Percentiles rank a stretch among this genome's conserved stretches.
Evolutionary conservation across 805 yeast species (phyloP).

Genomic region (Cyberlindnera americana): DNA sequence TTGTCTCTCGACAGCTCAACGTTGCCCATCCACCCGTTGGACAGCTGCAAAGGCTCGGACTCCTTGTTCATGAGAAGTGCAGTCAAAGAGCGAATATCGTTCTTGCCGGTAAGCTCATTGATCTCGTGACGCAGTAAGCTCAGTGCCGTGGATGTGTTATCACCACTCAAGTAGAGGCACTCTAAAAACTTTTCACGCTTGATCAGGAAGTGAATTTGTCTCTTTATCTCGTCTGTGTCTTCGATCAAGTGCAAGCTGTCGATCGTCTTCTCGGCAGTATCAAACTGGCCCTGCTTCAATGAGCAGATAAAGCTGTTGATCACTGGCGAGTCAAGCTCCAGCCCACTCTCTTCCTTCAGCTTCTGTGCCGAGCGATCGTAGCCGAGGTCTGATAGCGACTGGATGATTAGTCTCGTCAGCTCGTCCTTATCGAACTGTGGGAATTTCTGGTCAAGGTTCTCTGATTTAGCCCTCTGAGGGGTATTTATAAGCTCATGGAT

Average conservation of each 20-base stretch:
- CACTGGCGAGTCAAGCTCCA: slow-evolving; percentile 39
- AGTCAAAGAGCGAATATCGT: slow-evolving; percentile 28
- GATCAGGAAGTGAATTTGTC: slow-evolving; percentile 31
- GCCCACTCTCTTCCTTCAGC: slow-evolving; percentile 40
- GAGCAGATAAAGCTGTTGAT: slow-evolving; percentile 38
- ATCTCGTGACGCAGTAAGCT: slow-evolving; percentile 36
- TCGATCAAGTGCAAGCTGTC: slow-evolving; percentile 20
- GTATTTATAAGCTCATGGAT: slow-evolving; percentile 16
- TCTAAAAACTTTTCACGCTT: slow-evolving; percentile 42
- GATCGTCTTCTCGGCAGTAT: slow-evolving; percentile 32
- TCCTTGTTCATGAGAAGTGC: slow-evolving; percentile 28
- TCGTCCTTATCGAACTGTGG: slow-evolving; percentile 31
- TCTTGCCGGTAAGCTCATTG: slow-evolving; percentile 26
- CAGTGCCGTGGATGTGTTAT: slow-evolving; percentile 34
- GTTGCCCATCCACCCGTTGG: slow-evolving; percentile 31
- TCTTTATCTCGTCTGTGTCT: slow-evolving; percentile 14
- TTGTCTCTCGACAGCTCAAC: slow-evolving; percentile 34
- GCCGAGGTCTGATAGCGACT: slow-evolving; percentile 48
- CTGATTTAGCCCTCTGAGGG: slow-evolving; percentile 2
- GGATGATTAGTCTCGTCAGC: slow-evolving; percentile 46
- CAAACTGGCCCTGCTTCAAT: slow-evolving; percentile 42
- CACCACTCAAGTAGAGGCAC: slow-evolving; percentile 31
- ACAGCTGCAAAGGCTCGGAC: slow-evolving; percentile 21
- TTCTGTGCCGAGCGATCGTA: slow-evolving; percentile 36
- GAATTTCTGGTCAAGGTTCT: slow-evolving; percentile 8